These are phyloP conservation scores for Rhizophlyctis rosea DNA, from an alignment of 192 early-diverging fungal species.

Conservation along the genomic window DNA sequence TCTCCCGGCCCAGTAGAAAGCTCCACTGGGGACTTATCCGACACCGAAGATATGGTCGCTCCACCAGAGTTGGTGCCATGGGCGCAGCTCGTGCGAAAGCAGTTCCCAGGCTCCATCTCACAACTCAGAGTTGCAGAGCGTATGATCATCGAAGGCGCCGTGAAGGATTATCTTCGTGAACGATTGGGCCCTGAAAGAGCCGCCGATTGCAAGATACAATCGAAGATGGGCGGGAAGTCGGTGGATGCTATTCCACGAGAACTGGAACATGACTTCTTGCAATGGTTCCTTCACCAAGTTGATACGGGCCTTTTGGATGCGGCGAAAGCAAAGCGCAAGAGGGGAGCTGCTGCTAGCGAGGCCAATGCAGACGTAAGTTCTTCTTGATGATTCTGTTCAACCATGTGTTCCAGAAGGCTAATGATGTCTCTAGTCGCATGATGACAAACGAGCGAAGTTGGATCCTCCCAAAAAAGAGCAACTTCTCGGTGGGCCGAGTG, in stretches of 20 bases:
- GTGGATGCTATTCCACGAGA: constrained; percentile 14
- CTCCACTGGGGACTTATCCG: too few relatives aligned
- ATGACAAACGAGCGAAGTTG: background rate
- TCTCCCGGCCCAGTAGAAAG: too few relatives aligned
- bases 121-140: constrained; percentile 9
- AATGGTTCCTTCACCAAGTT: constrained; percentile 12
- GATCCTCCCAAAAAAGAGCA: background rate
- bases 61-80: too few relatives aligned
- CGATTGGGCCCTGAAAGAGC: constrained; percentile 9
- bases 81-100: constrained; percentile 2
- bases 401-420: too few relatives aligned
- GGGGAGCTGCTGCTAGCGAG: background rate
- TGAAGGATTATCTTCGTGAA: constrained; percentile 2
- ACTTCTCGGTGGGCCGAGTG: background rate
- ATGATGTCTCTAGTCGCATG: too few relatives aligned
- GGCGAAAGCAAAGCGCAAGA: constrained; percentile 5
- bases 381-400: too few relatives aligned
- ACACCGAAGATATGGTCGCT: too few relatives aligned
- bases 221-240: background rate
- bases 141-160: constrained; percentile 9
- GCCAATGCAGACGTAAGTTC: too few relatives aligned
- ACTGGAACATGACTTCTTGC: constrained; percentile 9
- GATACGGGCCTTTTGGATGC: constrained; percentile 3
- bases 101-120: constrained; percentile 11
- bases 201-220: constrained; percentile 5